phyloP scores from a whole-genome alignment of 208 protist genomes.

The Acanthamoeba castellanii region DNA sequence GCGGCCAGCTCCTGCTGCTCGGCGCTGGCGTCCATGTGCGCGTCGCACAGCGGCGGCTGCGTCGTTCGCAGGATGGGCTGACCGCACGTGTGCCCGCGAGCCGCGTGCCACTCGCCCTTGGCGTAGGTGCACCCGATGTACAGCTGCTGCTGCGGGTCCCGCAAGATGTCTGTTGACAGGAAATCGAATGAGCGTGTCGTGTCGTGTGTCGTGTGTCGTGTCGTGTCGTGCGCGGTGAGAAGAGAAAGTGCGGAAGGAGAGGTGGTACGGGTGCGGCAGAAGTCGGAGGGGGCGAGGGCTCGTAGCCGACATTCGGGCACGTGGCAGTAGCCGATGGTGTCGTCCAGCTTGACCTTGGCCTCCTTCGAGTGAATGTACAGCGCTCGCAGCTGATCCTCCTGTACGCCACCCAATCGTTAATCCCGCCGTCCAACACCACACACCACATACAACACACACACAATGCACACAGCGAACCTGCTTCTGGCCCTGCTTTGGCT shows the following conservation, averaged over 20 bases:
- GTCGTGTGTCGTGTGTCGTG: no score
- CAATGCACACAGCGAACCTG: not conserved
- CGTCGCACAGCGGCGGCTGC: slow-evolving; percentile 43
- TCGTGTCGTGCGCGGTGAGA: not conserved
- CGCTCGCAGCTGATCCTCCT: slow-evolving; percentile 44
- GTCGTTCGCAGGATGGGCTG: slow-evolving; percentile 28
- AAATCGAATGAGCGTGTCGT: not conserved
- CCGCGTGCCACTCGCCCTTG: not conserved
- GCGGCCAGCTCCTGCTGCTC: not conserved
- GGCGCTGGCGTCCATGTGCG: slow-evolving; percentile 22
- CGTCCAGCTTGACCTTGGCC: slow-evolving; percentile 15
- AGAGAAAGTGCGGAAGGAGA: not conserved
- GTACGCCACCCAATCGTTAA: not conserved
- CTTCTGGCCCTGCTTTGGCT: slow-evolving; percentile 19
- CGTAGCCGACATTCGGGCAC: not conserved
- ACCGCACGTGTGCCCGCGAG: not conserved
- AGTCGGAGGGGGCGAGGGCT: not conserved
- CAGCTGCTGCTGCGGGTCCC: slow-evolving; percentile 63
- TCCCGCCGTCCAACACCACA: not conserved
- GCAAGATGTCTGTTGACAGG: slow-evolving; percentile 19
- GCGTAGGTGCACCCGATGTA: slow-evolving; percentile 40
- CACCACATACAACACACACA: not conserved
- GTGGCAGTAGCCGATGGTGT: not conserved
- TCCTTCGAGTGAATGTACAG: slow-evolving; percentile 48
- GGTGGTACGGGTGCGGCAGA: not conserved